These are phyloP conservation scores for Amanita pseudoporphyria DNA, from an alignment of 768 basidiomycete genomes.

Conservation along the genomic window DNA sequence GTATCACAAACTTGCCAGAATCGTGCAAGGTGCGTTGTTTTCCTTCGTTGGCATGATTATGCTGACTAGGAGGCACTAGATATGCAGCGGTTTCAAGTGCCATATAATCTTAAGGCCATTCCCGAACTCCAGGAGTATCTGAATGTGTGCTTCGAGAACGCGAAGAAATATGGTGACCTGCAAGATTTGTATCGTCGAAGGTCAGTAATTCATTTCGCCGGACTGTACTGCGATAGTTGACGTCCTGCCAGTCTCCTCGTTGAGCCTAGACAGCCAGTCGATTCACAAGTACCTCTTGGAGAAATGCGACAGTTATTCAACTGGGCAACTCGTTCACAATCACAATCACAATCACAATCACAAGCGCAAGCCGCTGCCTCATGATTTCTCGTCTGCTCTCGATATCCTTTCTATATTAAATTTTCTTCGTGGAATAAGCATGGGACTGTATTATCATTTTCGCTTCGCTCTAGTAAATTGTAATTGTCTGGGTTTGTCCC, in stretches of 20 bases:
- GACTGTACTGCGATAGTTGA: background rate
- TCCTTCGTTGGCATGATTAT: background rate
- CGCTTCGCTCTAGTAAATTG: slow-evolving; percentile 8
- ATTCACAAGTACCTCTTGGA: slow-evolving; percentile 47
- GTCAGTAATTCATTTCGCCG: slow-evolving; percentile 28
- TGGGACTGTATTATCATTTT: slow-evolving; percentile 2
- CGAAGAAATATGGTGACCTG: slow-evolving; percentile 70
- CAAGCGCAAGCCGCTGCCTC: slow-evolving; percentile 14
- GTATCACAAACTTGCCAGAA: slow-evolving; percentile 83
- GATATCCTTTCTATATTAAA: slow-evolving; percentile 11
- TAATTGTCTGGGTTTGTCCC: slow-evolving; percentile 12
- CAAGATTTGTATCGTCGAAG: slow-evolving; percentile 82
- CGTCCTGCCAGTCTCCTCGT: slow-evolving; percentile 53
- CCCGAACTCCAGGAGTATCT: slow-evolving; percentile 83
- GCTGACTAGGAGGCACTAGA: slow-evolving; percentile 32
- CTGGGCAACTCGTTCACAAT: slow-evolving; percentile 61
- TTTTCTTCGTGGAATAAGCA: slow-evolving; percentile 7
- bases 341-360: slow-evolving; percentile 19
- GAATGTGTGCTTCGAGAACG: slow-evolving; percentile 61
- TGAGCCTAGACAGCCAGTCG: slow-evolving; percentile 75
- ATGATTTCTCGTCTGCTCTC: slow-evolving; percentile 14
- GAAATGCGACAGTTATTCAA: slow-evolving; percentile 76
- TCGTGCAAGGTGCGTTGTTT: slow-evolving; percentile 56
- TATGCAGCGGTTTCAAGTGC: slow-evolving; percentile 86
- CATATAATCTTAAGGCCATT: slow-evolving; percentile 81